A percentile compares a stretch with the other conserved stretches of the same genome.
These are phyloP conservation scores for Naganishia sp. DNA, from an alignment of 1,284 basidiomycete genomes.

Conservation along the genomic window DNA sequence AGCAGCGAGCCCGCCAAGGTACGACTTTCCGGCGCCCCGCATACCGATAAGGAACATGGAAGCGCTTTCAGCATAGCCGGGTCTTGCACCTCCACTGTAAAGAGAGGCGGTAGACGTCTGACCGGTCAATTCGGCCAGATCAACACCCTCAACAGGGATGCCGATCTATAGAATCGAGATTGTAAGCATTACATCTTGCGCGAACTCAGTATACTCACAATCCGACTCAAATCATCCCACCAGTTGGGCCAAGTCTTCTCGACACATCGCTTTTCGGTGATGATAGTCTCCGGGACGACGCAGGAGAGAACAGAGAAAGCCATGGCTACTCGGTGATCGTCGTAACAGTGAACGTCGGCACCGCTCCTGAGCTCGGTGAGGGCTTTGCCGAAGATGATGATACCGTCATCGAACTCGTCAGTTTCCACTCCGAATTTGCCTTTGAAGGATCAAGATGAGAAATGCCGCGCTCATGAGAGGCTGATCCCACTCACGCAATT, in stretches of 20 bases:
- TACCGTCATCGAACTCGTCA: constrained; percentile 87
- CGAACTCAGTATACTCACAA: constrained; percentile 58
- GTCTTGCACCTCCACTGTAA: constrained; percentile 17
- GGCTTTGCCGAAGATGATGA: constrained; percentile 81
- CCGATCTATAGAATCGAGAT: constrained; percentile 67
- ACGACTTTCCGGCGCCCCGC: constrained; percentile 95
- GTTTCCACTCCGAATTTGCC: constrained; percentile 95
- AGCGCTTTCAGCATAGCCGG: constrained; percentile 52
- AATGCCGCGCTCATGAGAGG: not conserved
- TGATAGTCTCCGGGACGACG: constrained; percentile 70
- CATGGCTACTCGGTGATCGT: constrained; percentile 99
- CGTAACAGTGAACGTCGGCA: constrained; percentile 87
- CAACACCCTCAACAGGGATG: constrained; percentile 81
- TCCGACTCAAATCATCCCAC: constrained; percentile 97
- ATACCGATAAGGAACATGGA: constrained; percentile 90
- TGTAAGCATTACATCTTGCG: not conserved
- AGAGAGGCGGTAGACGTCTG: constrained; percentile 55
- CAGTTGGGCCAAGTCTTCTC: constrained; percentile 99
- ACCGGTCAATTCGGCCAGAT: constrained; percentile 57
- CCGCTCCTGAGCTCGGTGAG: constrained; percentile 65
- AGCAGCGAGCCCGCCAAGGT: constrained; percentile 78
- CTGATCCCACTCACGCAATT: constrained; percentile 66
- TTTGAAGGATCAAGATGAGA: constrained; percentile 45
- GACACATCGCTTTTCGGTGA: constrained; percentile 96
- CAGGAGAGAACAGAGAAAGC: constrained; percentile 88